Percentiles rank a stretch among this genome's conserved stretches.
phyloP scores from a whole-genome alignment of 495 filamentous ascomycete species.

The Daldinia loculata region DNA sequence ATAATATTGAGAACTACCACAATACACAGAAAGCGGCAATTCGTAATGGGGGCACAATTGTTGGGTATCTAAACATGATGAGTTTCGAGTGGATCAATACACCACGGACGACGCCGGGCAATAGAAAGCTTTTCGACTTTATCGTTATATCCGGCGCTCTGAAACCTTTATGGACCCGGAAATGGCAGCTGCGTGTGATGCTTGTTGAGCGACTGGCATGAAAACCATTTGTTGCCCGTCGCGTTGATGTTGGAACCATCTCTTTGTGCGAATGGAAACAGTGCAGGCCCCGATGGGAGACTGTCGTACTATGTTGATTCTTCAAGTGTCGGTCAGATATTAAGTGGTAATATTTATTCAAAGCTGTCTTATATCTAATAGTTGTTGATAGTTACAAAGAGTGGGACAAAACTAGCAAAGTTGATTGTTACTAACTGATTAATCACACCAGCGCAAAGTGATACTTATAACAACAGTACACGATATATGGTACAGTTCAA shows the following conservation, averaged over 20 bases:
- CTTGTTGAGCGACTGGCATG: not conserved
- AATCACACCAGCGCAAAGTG: too few species aligned
- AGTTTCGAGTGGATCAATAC: not conserved
- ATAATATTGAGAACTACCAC: not conserved
- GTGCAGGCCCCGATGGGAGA: not conserved
- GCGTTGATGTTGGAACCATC: not conserved
- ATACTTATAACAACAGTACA: too few species aligned
- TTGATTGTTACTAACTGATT: too few species aligned
- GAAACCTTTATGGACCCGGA: not conserved
- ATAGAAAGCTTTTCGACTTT: not conserved
- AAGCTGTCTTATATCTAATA: too few species aligned
- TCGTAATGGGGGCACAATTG: not conserved
- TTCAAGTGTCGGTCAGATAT: too few species aligned
- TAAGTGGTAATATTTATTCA: too few species aligned
- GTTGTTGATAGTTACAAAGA: too few species aligned
- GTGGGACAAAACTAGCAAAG: too few species aligned
- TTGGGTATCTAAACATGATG: not conserved
- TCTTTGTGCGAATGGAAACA: not conserved
- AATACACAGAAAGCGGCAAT: not conserved
- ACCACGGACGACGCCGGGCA: not conserved
- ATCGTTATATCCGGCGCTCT: not conserved
- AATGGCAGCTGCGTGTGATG: not conserved
- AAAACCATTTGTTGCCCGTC: not conserved
- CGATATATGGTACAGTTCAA: too few species aligned
- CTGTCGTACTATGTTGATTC: not conserved